Conservation (phyloP, 306 rosid genomes). For the Ceratonia siliqua region DNA sequence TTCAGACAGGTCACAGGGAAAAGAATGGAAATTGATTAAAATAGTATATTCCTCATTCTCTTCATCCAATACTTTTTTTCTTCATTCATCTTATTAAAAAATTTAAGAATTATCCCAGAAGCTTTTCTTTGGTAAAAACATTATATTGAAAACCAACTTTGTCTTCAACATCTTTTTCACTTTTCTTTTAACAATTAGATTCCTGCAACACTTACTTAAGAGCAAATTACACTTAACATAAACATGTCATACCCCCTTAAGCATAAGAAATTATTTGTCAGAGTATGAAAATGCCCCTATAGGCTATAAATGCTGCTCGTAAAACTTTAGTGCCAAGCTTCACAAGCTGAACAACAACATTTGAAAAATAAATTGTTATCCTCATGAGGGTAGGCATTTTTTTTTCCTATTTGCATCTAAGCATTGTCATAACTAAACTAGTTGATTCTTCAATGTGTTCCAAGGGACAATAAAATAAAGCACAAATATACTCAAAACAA, state of each 20-base stretch:
- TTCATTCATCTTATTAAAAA: background rate
- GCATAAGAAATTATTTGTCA: conserved; percentile 6
- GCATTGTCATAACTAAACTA: conserved; percentile 26
- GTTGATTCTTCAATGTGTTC: conserved; percentile 22
- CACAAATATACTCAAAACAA: conserved; percentile 30
- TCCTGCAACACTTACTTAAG: too few relatives aligned
- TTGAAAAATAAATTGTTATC: conserved; percentile 32
- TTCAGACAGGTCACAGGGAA: conserved; percentile 17
- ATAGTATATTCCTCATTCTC: conserved; percentile 6
- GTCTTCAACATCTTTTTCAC: background rate
- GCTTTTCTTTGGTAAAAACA: background rate
- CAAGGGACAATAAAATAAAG: conserved; percentile 35
- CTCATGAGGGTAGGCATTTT: background rate
- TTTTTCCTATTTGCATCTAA: conserved; percentile 30
- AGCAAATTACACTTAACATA: conserved; percentile 12
- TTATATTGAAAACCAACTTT: background rate
- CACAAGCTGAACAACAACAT: conserved; percentile 22
- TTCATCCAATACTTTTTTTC: background rate
- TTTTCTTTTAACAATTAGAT: background rate
- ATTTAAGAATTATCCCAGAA: background rate
- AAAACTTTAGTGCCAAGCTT: conserved; percentile 26
- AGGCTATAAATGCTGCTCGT: conserved; percentile 27
- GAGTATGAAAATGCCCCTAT: too few relatives aligned
- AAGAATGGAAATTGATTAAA: conserved; percentile 12
- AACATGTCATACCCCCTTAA: conserved; percentile 25